These are phyloP conservation scores for Capsicum baccatum DNA, from an alignment of 257 asterid species.

Conservation along the genomic window DNA sequence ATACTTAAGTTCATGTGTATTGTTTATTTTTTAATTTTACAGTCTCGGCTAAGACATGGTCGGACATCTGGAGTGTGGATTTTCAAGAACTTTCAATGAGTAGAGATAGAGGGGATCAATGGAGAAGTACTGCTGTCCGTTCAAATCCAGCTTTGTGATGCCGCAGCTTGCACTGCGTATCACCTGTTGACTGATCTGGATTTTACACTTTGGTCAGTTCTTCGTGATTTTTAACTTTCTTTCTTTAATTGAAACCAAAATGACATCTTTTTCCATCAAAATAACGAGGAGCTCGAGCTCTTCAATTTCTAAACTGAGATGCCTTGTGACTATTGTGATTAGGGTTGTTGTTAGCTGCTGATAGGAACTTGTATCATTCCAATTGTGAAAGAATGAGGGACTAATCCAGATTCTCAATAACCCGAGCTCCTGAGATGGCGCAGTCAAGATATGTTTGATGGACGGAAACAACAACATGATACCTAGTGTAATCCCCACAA, in stretches of 20 bases:
- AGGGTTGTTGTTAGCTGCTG: background rate
- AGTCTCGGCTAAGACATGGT: constrained; percentile 73
- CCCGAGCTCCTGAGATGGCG: background rate
- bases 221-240: background rate
- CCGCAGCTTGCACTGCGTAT: background rate
- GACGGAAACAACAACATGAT: background rate
- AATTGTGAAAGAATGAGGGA: background rate
- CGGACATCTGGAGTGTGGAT: constrained; percentile 55
- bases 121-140: constrained; percentile 38
- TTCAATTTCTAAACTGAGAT: background rate
- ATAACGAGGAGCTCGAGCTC: background rate
- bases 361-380: background rate
- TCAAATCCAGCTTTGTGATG: too few relatives aligned
- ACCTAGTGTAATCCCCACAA: too few relatives aligned
- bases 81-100: constrained; percentile 43
- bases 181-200: background rate
- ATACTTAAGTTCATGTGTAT: background rate
- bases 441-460: background rate
- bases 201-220: background rate
- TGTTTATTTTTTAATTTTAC: background rate
- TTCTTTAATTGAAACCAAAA: background rate
- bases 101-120: constrained; percentile 39
- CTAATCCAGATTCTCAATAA: background rate
- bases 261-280: background rate
- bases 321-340: background rate